These are phyloP conservation scores for Nakazawaea sp. DNA, from an alignment of 805 yeast genomes.

Conservation along the genomic window DNA sequence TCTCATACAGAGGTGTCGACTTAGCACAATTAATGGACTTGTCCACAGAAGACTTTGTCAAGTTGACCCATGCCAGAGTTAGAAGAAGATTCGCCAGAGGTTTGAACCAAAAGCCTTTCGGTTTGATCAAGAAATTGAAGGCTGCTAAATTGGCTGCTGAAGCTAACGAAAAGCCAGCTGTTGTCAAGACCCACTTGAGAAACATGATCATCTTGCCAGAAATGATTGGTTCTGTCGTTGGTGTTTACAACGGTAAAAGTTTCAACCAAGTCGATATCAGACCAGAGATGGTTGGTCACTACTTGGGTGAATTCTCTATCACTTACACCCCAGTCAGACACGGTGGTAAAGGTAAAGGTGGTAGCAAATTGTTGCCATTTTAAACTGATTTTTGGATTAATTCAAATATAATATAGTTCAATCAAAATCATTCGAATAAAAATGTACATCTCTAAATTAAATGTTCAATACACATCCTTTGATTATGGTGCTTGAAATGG, in stretches of 20 bases:
- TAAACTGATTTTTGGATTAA: neutral
- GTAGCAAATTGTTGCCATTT: conserved; percentile 14
- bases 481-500: too few species aligned
- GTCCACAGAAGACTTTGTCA: conserved; percentile 94
- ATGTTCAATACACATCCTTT: too few species aligned
- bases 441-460: too few species aligned
- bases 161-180: conserved; percentile 94
- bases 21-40: conserved; percentile 88
- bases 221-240: conserved; percentile 98
- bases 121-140: conserved; percentile 95
- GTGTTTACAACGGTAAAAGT: conserved; percentile 99
- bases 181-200: conserved; percentile 99
- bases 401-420: neutral
- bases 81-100: conserved; percentile 99
- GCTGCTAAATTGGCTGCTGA: conserved; percentile 89
- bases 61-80: conserved; percentile 96
- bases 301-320: conserved; percentile 99
- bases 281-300: conserved; percentile 99
- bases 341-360: conserved; percentile 87
- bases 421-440: neutral
- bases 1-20: conserved; percentile 99
- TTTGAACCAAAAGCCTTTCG: conserved; percentile 90
- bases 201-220: conserved; percentile 98
- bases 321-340: conserved; percentile 99
- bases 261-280: conserved; percentile 98